phyloP scores from a whole-genome alignment of 805 yeast genomes.

The Spathaspora sp. region DNA sequence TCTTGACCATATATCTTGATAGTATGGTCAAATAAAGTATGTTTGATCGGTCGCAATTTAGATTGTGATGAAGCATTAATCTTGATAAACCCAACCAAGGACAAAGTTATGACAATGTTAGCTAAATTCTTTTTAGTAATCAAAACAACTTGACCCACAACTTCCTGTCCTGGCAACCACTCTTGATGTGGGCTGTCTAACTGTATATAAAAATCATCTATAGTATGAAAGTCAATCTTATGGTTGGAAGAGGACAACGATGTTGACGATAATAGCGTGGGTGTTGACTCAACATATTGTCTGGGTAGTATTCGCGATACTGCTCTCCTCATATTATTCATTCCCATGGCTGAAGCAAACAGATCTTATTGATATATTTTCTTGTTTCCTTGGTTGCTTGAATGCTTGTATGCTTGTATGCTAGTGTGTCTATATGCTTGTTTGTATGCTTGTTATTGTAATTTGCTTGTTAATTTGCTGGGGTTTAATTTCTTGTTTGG shows the following conservation, averaged over 20 bases:
- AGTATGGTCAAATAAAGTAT: slow-evolving; percentile 54
- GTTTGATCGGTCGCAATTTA: slow-evolving; percentile 50
- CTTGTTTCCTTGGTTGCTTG: too few species aligned
- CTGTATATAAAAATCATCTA: slow-evolving; percentile 64
- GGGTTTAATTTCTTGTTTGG: background rate
- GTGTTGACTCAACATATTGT: background rate
- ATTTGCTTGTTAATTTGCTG: background rate
- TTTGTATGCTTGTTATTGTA: too few species aligned
- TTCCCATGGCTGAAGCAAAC: background rate
- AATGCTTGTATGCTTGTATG: too few species aligned
- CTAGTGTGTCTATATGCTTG: too few species aligned
- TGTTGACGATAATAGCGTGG: background rate
- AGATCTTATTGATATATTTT: background rate
- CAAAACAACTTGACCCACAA: slow-evolving; percentile 60
- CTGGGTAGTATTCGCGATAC: slow-evolving; percentile 40
- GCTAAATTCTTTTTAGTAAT: slow-evolving; percentile 53
- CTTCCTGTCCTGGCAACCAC: slow-evolving; percentile 78
- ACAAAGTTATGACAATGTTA: slow-evolving; percentile 50
- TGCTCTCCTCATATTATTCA: slow-evolving; percentile 43
- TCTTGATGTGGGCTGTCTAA: slow-evolving; percentile 72
- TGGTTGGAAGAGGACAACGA: slow-evolving; percentile 10
- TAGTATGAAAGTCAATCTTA: slow-evolving; percentile 36
- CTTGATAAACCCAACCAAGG: slow-evolving; percentile 55
- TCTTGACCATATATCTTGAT: slow-evolving; percentile 53
- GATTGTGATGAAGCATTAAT: slow-evolving; percentile 51